phyloP scores from a whole-genome alignment of 2,329 filamentous ascomycete genomes.

The Nemania sp. region DNA sequence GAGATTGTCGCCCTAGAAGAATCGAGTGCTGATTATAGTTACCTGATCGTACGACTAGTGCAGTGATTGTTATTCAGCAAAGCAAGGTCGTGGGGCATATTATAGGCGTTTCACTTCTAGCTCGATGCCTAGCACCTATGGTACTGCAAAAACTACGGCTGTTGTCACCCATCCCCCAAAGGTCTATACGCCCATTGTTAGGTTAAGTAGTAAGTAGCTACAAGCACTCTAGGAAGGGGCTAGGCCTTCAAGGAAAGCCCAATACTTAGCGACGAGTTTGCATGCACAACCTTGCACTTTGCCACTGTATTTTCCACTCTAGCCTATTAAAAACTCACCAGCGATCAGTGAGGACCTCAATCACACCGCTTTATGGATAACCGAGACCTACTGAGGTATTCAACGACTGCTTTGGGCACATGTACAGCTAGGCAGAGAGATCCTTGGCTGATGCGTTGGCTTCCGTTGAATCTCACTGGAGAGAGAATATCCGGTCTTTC shows the following conservation, averaged over 20 bases:
- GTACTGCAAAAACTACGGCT: background rate
- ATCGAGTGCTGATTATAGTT: background rate
- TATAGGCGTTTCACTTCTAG: background rate
- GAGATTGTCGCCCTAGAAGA: background rate
- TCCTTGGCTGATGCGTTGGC: background rate
- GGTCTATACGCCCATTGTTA: too few relatives aligned
- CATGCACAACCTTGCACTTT: background rate
- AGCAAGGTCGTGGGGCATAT: background rate
- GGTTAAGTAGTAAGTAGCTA: background rate
- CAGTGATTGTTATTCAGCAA: background rate
- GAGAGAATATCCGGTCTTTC: slow-evolving; percentile 3
- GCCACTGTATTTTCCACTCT: background rate
- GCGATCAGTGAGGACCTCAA: background rate
- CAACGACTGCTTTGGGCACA: background rate
- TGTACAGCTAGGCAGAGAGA: background rate
- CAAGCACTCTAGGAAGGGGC: background rate
- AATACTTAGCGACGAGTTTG: background rate
- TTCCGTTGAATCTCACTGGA: background rate
- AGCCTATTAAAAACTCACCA: background rate
- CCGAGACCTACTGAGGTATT: background rate
- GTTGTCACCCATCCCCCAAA: background rate
- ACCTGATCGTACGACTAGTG: background rate
- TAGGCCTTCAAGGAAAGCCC: background rate
- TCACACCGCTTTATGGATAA: background rate
- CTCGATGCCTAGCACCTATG: background rate